phyloP scores from a whole-genome alignment of 352 stramenopile genomes.

The Phytopythium sindhum region DNA sequence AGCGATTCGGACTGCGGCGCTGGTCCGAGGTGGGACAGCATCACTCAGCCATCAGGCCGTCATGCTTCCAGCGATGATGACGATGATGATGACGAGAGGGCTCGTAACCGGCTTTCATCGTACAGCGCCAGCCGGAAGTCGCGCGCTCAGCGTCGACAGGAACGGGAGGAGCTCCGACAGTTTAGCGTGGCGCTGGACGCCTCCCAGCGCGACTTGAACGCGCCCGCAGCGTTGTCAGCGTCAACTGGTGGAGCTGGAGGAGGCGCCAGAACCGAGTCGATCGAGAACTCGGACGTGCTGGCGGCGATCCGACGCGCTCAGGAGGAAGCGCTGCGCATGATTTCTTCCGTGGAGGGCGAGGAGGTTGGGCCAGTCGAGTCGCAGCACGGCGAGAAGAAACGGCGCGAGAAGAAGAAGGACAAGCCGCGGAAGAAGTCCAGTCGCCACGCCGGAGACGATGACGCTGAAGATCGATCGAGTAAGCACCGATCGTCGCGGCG shows the following conservation, averaged over 20 bases:
- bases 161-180: slow-evolving; percentile 42
- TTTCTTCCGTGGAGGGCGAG: slow-evolving; percentile 16
- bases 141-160: slow-evolving; percentile 26
- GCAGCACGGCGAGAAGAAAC: slow-evolving; percentile 21
- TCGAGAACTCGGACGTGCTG: slow-evolving; percentile 47
- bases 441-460: not conserved
- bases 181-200: slow-evolving; percentile 28
- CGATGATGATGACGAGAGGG: slow-evolving; percentile 25
- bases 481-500: not conserved
- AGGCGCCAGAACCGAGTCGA: slow-evolving; percentile 10
- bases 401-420: slow-evolving; percentile 28
- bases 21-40: not conserved
- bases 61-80: slow-evolving; percentile 31
- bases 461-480: not conserved
- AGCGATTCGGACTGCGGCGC: slow-evolving; percentile 41
- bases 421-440: slow-evolving; percentile 5
- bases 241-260: slow-evolving; percentile 1
- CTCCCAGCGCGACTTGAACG: not conserved
- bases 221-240: not conserved
- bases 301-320: slow-evolving; percentile 67
- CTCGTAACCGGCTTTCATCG: slow-evolving; percentile 34
- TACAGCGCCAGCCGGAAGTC: slow-evolving; percentile 49
- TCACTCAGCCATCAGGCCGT: not conserved
- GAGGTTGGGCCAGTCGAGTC: not conserved
- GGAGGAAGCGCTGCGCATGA: slow-evolving; percentile 63